Evolutionary conservation across 179 eudicot species (phyloP).

Genomic region (Gypsophila paniculata): DNA sequence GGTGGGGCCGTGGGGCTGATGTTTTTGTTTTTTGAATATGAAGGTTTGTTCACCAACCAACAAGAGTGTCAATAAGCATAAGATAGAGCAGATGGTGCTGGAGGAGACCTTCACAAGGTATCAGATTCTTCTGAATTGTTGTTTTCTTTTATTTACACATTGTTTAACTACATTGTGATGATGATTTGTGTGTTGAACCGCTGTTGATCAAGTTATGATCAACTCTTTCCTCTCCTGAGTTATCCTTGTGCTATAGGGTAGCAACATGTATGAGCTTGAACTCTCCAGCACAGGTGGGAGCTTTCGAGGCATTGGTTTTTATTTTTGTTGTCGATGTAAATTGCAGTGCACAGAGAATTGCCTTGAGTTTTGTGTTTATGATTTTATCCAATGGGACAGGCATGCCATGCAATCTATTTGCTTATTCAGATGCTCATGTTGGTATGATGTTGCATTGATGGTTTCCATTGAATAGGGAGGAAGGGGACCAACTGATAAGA

Average conservation of each 20-base stretch:
- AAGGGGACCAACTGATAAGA: conserved; percentile 55
- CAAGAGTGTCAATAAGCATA: conserved; percentile 48
- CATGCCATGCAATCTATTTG: not conserved
- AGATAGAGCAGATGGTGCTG: conserved; percentile 57
- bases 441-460: conserved; percentile 15
- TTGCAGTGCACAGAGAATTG: not conserved
- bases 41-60: conserved; percentile 26
- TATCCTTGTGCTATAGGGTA: not conserved
- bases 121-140: not conserved
- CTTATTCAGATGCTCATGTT: not conserved
- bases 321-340: not conserved
- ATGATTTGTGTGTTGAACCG: not conserved
- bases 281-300: not conserved
- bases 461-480: conserved; percentile 55
- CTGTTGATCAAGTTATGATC: not conserved
- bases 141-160: not conserved
- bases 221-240: not conserved
- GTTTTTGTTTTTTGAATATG: conserved; percentile 20
- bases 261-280: not conserved
- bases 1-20: conserved; percentile 19
- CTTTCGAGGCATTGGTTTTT: not conserved
- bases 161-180: not conserved
- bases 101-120: conserved; percentile 79
- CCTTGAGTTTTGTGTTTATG: not conserved
- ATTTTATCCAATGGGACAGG: not conserved